Evolutionary conservation across 768 basidiomycete species (phyloP).

Genomic region (Phlebiopsis gigantea): DNA sequence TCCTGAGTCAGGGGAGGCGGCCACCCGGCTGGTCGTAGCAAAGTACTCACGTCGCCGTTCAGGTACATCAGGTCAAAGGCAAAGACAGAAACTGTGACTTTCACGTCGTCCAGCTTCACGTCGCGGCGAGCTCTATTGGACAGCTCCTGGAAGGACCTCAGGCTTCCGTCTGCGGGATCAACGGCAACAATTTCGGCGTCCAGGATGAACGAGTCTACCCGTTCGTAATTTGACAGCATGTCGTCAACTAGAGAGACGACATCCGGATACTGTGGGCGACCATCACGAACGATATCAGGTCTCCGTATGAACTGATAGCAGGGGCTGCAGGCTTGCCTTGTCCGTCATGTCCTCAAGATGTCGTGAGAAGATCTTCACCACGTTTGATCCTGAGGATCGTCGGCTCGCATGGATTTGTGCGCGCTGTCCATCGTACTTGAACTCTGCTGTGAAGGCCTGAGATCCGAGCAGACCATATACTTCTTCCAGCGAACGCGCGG

Average conservation of each 20-base stretch:
- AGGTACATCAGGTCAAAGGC: conserved; percentile 88
- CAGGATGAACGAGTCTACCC: conserved; percentile 62
- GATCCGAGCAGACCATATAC: conserved; percentile 68
- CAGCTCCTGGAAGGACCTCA: conserved; percentile 83
- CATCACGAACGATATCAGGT: conserved; percentile 9
- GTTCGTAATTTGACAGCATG: conserved; percentile 39
- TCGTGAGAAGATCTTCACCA: conserved; percentile 74
- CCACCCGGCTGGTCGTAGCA: conserved; percentile 7
- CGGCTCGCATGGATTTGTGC: conserved; percentile 68
- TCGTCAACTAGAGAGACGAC: conserved; percentile 51
- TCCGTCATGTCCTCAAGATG: conserved; percentile 92
- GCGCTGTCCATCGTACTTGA: conserved; percentile 87
- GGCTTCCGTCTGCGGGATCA: conserved; percentile 52
- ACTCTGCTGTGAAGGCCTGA: conserved; percentile 76
- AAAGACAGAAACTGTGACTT: conserved; percentile 76
- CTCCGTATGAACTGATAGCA: not conserved
- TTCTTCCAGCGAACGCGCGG: conserved; percentile 77
- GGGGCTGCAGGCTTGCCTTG: conserved; percentile 43
- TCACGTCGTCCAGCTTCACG: conserved; percentile 69
- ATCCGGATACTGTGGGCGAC: conserved; percentile 68
- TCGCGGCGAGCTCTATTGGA: conserved; percentile 83
- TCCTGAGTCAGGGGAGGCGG: not conserved
- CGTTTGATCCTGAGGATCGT: conserved; percentile 25
- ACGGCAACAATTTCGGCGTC: conserved; percentile 89
- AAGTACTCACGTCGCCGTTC: conserved; percentile 60